Base-by-base conservation (phyloP, 2,329 filamentous ascomycete species). In the Phialocephala sp. region DNA sequence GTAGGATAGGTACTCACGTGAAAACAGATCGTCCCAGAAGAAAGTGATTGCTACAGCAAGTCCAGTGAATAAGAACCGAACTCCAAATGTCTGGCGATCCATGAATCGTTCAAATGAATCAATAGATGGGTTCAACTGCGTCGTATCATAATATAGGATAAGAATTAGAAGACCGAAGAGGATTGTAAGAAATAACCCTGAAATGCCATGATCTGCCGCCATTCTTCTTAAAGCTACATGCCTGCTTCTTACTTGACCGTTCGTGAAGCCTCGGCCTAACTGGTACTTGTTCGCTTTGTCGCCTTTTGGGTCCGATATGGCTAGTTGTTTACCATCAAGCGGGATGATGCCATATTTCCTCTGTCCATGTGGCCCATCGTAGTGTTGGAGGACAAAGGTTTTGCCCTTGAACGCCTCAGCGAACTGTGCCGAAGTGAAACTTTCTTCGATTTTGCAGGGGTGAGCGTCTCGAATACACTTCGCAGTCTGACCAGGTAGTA, bases 21-120 rank as follows among this genome's bases (percentile, higher is more conserved):
- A 59, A 47, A 59, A 45, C 39, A 59, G 27, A 32, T 59, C 39
- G n/a, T 59, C 59, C 59, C 47, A 62, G 59, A 62, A 62, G 35
- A 55, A 55, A 2, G 59, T 24, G 24, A 61, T 62, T 18, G 55
- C 55, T 12, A 62, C 59, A 55, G 22, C 59, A 12, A 55, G 20
- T 8, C 32, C 35, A 27, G 47, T 43, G 36, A 62, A 62, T 8
- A 62, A 35, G 18, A 41, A 54, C 12, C 50, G 32, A 32, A 62
- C 59, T 18, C 59, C 59, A 32, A 55, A 62, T 43, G 22, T 54
- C 12, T 62, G 59, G 22, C 24, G 43, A 43, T 55, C 50, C 32
- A 55, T 62, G 15, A 55, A 62, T 24, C 27, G 32, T 8, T 55
- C 59, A 12, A 62, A 62, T 3, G 59, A 55, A 32, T 32, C 27